Percentiles rank a stretch among this genome's conserved stretches.
These are phyloP conservation scores for Rhynchospora tenuis DNA, from an alignment of 176 grass and related monocot genomes.

Conservation along the genomic window DNA sequence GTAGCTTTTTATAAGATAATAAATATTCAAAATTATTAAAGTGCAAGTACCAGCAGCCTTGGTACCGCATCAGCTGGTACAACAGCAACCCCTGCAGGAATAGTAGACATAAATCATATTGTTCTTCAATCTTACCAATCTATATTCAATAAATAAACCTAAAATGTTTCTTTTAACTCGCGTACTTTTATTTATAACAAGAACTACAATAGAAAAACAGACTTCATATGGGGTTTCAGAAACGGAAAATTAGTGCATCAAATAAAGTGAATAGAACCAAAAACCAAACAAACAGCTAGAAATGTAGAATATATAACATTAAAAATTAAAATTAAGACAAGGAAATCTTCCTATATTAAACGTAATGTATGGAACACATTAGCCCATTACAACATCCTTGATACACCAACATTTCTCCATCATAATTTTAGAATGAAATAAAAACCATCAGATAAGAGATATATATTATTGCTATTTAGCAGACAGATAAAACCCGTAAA, in stretches of 20 bases:
- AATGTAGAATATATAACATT: neutral
- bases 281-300: neutral
- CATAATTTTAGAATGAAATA: neutral
- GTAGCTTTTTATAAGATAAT: too few species aligned
- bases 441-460: neutral
- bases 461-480: neutral
- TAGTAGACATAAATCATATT: neutral
- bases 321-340: neutral
- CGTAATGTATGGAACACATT: neutral
- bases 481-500: neutral
- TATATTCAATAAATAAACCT: neutral
- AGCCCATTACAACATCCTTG: neutral
- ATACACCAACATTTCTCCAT: slow-evolving; percentile 8
- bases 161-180: neutral
- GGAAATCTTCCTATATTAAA: neutral
- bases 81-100: neutral
- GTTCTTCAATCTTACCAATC: neutral
- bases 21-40: too few species aligned
- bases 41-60: neutral
- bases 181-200: neutral
- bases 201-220: neutral
- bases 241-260: neutral
- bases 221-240: neutral
- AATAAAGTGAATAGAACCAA: neutral
- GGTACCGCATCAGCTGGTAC: neutral